These are phyloP conservation scores for Apiospora rasikravindrae DNA, from an alignment of 2,329 filamentous ascomycete species.

Conservation along the genomic window DNA sequence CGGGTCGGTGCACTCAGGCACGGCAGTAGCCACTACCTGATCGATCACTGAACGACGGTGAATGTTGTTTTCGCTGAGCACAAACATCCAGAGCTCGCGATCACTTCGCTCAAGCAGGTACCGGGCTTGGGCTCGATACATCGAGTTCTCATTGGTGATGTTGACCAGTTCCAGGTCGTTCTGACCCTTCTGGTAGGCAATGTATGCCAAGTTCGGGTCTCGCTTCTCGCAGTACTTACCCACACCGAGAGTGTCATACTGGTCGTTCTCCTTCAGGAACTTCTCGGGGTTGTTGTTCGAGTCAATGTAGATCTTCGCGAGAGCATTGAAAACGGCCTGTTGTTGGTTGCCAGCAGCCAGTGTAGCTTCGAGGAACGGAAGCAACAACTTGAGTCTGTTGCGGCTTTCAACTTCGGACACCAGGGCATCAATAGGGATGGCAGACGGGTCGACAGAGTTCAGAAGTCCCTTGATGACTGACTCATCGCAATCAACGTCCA, in stretches of 20 bases:
- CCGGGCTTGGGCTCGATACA: slow-evolving; percentile 97
- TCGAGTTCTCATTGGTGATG: slow-evolving; percentile 99
- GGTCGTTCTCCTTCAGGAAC: slow-evolving; percentile 96
- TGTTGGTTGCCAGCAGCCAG: slow-evolving; percentile 91
- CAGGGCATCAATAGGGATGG: slow-evolving; percentile 92
- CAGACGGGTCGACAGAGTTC: slow-evolving; percentile 79
- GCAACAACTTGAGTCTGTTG: slow-evolving; percentile 91
- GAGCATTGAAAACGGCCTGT: slow-evolving; percentile 93
- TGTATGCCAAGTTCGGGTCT: slow-evolving; percentile 93
- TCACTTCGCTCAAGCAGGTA: slow-evolving; percentile 93
- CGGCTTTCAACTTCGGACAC: slow-evolving; percentile 94
- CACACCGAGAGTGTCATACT: slow-evolving; percentile 89
- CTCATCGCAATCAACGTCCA: slow-evolving; percentile 98
- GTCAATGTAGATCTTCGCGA: slow-evolving; percentile 99
- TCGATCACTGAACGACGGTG: slow-evolving; percentile 93
- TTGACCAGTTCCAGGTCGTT: slow-evolving; percentile 97
- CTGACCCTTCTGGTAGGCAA: slow-evolving; percentile 94
- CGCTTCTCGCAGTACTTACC: slow-evolving; percentile 99
- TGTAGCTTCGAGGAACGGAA: slow-evolving; percentile 95
- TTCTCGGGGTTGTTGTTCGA: slow-evolving; percentile 97
- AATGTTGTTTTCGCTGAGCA: slow-evolving; percentile 93
- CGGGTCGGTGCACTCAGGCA: slow-evolving; percentile 90
- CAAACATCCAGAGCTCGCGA: slow-evolving; percentile 90
- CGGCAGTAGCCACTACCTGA: slow-evolving; percentile 93
- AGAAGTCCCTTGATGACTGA: slow-evolving; percentile 92